These are phyloP conservation scores for Coniochaeta hoffmannii DNA, from an alignment of 2,329 filamentous ascomycete genomes.

Conservation along the genomic window DNA sequence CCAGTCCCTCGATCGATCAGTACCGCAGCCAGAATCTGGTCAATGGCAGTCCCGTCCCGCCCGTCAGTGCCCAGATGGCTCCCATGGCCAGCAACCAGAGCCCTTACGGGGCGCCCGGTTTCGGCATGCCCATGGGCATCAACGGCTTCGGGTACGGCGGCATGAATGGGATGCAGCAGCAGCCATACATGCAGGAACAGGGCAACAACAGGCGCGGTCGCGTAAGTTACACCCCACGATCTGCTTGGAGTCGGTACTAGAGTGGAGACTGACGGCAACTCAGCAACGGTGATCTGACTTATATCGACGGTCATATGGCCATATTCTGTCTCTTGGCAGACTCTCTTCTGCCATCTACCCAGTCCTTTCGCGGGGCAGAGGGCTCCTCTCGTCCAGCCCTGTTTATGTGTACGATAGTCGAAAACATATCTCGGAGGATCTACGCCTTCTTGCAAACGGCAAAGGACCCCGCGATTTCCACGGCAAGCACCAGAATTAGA, in stretches of 20 bases:
- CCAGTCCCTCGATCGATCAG: conserved; percentile 44
- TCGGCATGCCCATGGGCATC: conserved; percentile 36
- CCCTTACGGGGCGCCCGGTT: conserved; percentile 41
- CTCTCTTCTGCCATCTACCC: not conserved
- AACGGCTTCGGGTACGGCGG: conserved; percentile 37
- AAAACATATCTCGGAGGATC: not conserved
- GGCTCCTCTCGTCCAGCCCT: not conserved
- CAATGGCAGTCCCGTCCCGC: conserved; percentile 44
- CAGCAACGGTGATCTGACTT: not conserved
- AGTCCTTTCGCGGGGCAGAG: not conserved
- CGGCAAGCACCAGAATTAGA: not conserved
- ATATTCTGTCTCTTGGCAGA: not conserved
- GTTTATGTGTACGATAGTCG: not conserved
- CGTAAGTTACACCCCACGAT: conserved; percentile 37
- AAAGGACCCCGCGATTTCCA: not conserved
- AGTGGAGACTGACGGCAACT: not conserved
- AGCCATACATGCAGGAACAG: conserved; percentile 48
- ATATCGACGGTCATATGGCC: not conserved
- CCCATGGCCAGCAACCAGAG: conserved; percentile 35
- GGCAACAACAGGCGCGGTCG: conserved; percentile 49
- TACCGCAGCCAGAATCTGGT: conserved; percentile 45
- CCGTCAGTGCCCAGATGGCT: conserved; percentile 27
- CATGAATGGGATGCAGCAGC: conserved; percentile 37
- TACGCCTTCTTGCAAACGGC: not conserved
- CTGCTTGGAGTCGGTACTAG: conserved; percentile 19